Conservation (phyloP, 192 early-diverging fungal genomes). For the Mortierella antarctica region DNA sequence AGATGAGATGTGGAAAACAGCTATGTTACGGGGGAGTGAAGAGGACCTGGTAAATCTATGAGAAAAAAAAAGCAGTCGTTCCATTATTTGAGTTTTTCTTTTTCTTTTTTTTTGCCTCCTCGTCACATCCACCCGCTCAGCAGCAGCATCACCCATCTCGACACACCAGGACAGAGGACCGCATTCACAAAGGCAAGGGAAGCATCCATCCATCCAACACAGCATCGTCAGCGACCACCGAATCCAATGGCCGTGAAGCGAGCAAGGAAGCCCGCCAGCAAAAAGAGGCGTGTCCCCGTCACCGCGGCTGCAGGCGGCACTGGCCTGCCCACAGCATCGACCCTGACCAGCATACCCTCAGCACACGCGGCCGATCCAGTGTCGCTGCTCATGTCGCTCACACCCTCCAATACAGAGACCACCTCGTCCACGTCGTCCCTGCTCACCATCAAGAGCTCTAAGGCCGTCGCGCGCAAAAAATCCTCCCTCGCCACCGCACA, state of each 20-base stretch:
- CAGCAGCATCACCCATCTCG: neutral
- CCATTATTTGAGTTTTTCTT: neutral
- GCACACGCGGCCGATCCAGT: slow-evolving; percentile 10
- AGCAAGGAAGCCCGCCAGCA: no score
- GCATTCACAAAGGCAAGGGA: no score
- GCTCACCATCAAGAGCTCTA: slow-evolving; percentile 33
- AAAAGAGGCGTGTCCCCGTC: neutral
- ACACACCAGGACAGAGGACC: no score
- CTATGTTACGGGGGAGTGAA: no score
- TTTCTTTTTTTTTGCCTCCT: neutral
- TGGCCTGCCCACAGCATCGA: neutral
- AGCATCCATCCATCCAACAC: no score
- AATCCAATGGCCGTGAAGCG: no score
- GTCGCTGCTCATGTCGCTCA: slow-evolving; percentile 26
- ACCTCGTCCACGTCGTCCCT: slow-evolving; percentile 39
- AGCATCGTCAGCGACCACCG: no score
- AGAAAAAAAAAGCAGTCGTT: no score
- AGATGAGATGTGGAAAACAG: no score
- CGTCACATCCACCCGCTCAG: neutral
- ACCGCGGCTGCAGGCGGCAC: neutral
- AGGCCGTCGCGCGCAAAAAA: slow-evolving; percentile 55
- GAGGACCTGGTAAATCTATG: no score
- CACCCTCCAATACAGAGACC: slow-evolving; percentile 33
- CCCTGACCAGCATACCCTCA: neutral
- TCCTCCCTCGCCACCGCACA: slow-evolving; percentile 72